Base-by-base conservation (phyloP, 2,329 filamentous ascomycete species). In the Ascosphaera aggregata region DNA sequence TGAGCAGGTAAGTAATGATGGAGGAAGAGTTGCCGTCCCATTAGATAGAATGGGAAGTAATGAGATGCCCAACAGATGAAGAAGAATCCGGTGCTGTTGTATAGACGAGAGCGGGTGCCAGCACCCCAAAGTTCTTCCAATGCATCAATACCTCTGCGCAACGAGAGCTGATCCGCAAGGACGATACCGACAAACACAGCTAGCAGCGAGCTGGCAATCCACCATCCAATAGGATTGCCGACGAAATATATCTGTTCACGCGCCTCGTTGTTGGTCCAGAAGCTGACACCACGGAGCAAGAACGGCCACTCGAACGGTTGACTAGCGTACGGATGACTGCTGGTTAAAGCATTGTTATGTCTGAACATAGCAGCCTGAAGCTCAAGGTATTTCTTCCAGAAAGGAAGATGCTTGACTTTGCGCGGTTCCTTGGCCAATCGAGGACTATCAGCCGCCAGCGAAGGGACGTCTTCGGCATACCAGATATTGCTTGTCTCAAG, bases 341-440 rank as follows among this genome's bases (percentile, higher is more conserved):
- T 98, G 16, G 98, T 82, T 36, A 98, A 73, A 18, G 89, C 89
- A 54, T 98, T 98, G 69, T 98, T 98, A 31, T 89, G 95, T 2
- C 89, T 98, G 86, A 95, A 94, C 89, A 98, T 98, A 45, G 89
- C 89, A 44, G 98, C 89, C 55, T 98, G 98, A 44, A 95, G 65
- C 57, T 98, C 89, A 45, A 98, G 76, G 52, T 98, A 98, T 59
- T 98, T 89, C 54, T 92, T 85, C 53, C 93, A 67, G 68, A 98
- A 98, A 2, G 91, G 89, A n/a, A n/a, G n/a, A n/a, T n/a, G n/a
- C n/a, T n/a, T n/a, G 27, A 86, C 95, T 63, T 80, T 92, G 66
- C 94, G 98, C 41, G n/a, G 80, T 76, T 50, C 79, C 81, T 40
- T 89, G 80, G 58, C 94, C 80, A 49, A 80, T 78, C 44, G 80